Evolutionary conservation across 2,329 filamentous ascomycete species (phyloP).

Genomic region (Cadophora malorum): DNA sequence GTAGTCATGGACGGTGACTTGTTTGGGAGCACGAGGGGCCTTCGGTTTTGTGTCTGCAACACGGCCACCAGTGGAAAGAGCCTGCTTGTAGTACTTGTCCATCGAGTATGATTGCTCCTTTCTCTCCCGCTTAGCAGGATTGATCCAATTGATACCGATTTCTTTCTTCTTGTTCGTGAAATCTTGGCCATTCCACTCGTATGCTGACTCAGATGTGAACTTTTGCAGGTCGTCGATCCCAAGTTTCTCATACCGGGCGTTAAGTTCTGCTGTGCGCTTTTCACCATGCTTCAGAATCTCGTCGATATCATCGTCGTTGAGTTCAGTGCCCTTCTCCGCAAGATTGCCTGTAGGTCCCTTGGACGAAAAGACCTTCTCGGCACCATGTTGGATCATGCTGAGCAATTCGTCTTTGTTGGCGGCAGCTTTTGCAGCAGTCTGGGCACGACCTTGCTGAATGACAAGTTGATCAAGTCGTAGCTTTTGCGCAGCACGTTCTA

Average conservation of each 20-base stretch:
- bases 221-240: slow-evolving; percentile 97
- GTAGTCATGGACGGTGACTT: slow-evolving; percentile 91
- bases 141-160: slow-evolving; percentile 94
- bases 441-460: slow-evolving; percentile 95
- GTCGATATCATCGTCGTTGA: slow-evolving; percentile 92
- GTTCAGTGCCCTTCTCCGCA: slow-evolving; percentile 63
- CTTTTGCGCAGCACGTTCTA: slow-evolving; percentile 96
- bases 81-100: slow-evolving; percentile 97
- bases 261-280: slow-evolving; percentile 86
- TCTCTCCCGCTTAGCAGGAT: slow-evolving; percentile 95
- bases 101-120: slow-evolving; percentile 99
- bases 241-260: slow-evolving; percentile 93
- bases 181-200: slow-evolving; percentile 98
- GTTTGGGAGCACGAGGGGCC: slow-evolving; percentile 93
- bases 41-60: slow-evolving; percentile 90
- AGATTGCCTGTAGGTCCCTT: slow-evolving; percentile 70
- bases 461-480: slow-evolving; percentile 94
- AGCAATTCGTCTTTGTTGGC: slow-evolving; percentile 96
- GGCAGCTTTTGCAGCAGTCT: slow-evolving; percentile 87
- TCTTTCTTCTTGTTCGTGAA: slow-evolving; percentile 93
- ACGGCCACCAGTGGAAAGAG: slow-evolving; percentile 79
- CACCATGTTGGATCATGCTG: slow-evolving; percentile 98
- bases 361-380: slow-evolving; percentile 87
- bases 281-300: slow-evolving; percentile 86
- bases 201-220: slow-evolving; percentile 95